Evolutionary conservation across 75 land plant genomes (phyloP), one percentile per base, ranked within the genome.

Genomic region (Sequoiadendron giganteum): DNA sequence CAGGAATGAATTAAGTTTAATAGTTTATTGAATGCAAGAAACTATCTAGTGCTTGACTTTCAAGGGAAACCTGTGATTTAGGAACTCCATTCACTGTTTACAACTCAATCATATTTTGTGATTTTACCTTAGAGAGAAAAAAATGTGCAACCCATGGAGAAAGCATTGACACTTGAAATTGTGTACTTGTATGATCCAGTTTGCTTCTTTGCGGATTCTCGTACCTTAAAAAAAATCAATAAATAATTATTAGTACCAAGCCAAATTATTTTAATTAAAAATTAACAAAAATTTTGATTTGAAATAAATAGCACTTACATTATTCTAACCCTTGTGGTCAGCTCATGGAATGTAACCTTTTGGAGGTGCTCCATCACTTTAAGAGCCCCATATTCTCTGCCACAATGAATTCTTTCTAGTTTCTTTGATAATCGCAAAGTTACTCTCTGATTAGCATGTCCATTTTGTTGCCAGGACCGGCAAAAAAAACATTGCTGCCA

Each of bases 121-220:
- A 40, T 28, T 38, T 55, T 90, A 94, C 96, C 96, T 95, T 89
- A 84, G 86, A 48, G 9, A 92, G 45, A 81, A 92, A 89, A 58
- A 95, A 93, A 87, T 95, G 96, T 68, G 90, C 73, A 58, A 91
- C 89, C 94, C 94, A 93, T 68, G 93, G 93, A 81, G 91, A 90
- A 47, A 83, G 70, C 13, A 13, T 47, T n/a, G 84, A n/a, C 52
- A 47, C 25, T 45, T 43, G 47, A 45, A 45, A 39, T 82, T 82
- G 10, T 45, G 42, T 25, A 1, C 13, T 2, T 48, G 52, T 49
- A 49, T 10, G 52, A 11, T 82, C 49, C 48, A 82, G 11, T 25
- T 48, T 45, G 52, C n/a, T 47, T 28, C 10, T 25, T 25, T 18
- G 43, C 19, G 43, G 6, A 39, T 82, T 45, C 47, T 82, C 84